phyloP scores from a whole-genome alignment of 2,329 filamentous ascomycete species.

The Cladosporium oxysporum region DNA sequence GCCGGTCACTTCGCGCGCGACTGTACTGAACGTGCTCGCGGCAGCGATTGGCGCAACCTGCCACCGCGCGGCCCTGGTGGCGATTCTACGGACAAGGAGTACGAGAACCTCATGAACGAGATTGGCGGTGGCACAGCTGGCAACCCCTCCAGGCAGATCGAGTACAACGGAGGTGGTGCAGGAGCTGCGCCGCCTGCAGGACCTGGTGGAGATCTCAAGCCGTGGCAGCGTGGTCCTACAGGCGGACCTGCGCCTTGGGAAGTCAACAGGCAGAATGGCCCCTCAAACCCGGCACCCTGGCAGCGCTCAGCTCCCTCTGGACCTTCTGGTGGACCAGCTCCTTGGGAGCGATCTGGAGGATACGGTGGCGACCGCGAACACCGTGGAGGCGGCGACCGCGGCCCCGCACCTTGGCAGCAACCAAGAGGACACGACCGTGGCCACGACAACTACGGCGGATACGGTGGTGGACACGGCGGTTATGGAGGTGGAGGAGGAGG shows the following conservation, averaged over 20 bases:
- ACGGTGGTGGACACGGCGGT: constrained; percentile 26
- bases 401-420: constrained; percentile 35
- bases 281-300: constrained; percentile 15
- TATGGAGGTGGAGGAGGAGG: constrained; percentile 16
- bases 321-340: constrained; percentile 35
- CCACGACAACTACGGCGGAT: constrained; percentile 20
- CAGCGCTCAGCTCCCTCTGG: constrained; percentile 19
- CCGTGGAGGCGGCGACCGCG: constrained; percentile 22
- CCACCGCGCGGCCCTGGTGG: constrained; percentile 60
- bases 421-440: constrained; percentile 19
- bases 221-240: constrained; percentile 34
- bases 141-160: constrained; percentile 74
- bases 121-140: constrained; percentile 71
- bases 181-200: constrained; percentile 57
- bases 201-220: constrained; percentile 58
- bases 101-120: constrained; percentile 99
- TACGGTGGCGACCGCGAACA: constrained; percentile 28
- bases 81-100: constrained; percentile 81
- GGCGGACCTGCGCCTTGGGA: constrained; percentile 42
- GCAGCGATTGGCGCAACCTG: constrained; percentile 85
- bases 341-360: constrained; percentile 35
- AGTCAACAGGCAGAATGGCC: constrained; percentile 22
- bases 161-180: constrained; percentile 72
- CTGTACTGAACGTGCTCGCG: constrained; percentile 90
- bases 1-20: constrained; percentile 98